A percentile compares a stretch with the other conserved stretches of the same genome.
Conservation (phyloP, 208 protist genomes). For the Crithidia expoeki region DNA sequence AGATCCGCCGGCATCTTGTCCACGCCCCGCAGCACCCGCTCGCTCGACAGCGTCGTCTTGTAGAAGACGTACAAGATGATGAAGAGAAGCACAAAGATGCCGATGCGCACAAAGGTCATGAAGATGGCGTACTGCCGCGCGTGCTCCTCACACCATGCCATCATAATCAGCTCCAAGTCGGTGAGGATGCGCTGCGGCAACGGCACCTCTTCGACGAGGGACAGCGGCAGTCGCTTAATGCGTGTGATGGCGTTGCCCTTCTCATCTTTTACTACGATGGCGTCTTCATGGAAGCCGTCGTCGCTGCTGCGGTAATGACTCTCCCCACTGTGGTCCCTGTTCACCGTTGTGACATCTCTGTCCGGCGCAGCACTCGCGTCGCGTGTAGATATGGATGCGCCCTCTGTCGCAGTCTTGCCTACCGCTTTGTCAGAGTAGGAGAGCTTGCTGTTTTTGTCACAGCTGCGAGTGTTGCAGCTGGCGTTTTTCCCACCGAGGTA, state of each 20-base stretch:
- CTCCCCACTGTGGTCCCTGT: conserved; percentile 36
- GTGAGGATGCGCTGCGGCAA: conserved; percentile 76
- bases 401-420: background rate
- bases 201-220: conserved; percentile 86
- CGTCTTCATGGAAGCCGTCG: conserved; percentile 57
- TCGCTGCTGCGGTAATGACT: conserved; percentile 3
- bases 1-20: conserved; percentile 84
- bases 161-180: conserved; percentile 87
- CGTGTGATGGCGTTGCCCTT: conserved; percentile 70
- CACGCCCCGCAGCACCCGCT: conserved; percentile 81
- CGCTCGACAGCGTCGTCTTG: conserved; percentile 73
- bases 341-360: conserved; percentile 9
- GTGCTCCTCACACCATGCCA: conserved; percentile 90
- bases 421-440: background rate
- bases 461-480: background rate
- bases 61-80: conserved; percentile 89
- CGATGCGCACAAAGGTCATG: conserved; percentile 57
- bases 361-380: background rate
- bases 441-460: background rate
- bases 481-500: background rate
- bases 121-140: conserved; percentile 79
- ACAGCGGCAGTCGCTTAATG: conserved; percentile 71
- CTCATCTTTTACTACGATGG: conserved; percentile 67
- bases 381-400: background rate
- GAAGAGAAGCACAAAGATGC: conserved; percentile 72